Evolutionary conservation across 352 stramenopile genomes (phyloP).

Genomic region (Globisporangium acanthophoron): DNA sequence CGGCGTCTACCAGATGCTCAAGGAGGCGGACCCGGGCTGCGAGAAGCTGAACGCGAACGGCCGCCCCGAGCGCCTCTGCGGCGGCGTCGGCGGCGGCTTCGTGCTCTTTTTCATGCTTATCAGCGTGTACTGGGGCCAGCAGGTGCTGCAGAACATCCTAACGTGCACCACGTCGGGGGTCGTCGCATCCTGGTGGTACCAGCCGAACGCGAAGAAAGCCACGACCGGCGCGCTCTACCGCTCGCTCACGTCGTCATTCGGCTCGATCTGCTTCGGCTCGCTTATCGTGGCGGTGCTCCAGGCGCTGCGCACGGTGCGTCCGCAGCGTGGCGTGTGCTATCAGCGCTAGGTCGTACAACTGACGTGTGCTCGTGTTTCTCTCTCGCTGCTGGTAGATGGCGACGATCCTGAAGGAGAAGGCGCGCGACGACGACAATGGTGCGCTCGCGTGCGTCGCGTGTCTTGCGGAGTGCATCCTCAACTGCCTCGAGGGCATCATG

Average conservation of each 20-base stretch:
- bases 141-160: constrained; percentile 81
- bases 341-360: background rate
- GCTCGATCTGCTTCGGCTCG: constrained; percentile 81
- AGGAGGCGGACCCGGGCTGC: constrained; percentile 59
- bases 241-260: constrained; percentile 74
- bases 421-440: constrained; percentile 66
- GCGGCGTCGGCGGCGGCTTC: constrained; percentile 47
- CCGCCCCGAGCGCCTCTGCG: constrained; percentile 35
- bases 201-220: constrained; percentile 45
- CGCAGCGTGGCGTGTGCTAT: background rate
- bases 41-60: constrained; percentile 29
- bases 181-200: constrained; percentile 84
- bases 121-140: constrained; percentile 81
- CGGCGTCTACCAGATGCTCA: constrained; percentile 71
- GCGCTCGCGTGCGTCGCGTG: constrained; percentile 78
- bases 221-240: constrained; percentile 70
- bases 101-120: constrained; percentile 79
- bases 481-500: constrained; percentile 80
- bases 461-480: constrained; percentile 82
- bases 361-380: background rate
- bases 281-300: constrained; percentile 85
- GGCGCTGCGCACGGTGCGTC: constrained; percentile 56
- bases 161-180: constrained; percentile 77
- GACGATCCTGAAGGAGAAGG: constrained; percentile 58
- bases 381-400: constrained; percentile 38